phyloP scores from a whole-genome alignment of 139 green algal genomes.

The Micromonas commoda region DNA sequence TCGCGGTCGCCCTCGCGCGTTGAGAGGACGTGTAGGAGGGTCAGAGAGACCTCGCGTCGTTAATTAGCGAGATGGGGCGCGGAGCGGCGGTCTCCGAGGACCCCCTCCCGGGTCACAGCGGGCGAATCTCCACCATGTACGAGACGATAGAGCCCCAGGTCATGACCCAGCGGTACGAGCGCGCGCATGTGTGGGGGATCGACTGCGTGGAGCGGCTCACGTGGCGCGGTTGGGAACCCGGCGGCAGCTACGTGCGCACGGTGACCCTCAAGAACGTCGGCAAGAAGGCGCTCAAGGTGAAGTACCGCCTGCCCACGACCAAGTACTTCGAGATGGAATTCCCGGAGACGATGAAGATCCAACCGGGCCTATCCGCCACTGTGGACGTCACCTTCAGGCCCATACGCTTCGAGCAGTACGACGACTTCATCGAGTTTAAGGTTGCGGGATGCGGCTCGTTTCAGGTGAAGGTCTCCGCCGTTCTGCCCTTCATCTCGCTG shows the following conservation, averaged over 20 bases:
- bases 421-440: constrained; percentile 51
- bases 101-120: background rate
- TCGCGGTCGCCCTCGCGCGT: too few relatives aligned
- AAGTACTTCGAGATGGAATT: constrained; percentile 69
- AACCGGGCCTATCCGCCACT: constrained; percentile 53
- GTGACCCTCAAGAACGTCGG: constrained; percentile 61
- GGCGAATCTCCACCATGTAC: background rate
- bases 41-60: too few relatives aligned
- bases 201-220: constrained; percentile 54
- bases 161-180: constrained; percentile 15
- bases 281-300: constrained; percentile 49
- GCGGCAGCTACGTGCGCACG: constrained; percentile 51
- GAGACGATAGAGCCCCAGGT: background rate
- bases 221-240: constrained; percentile 55
- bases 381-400: constrained; percentile 54
- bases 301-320: constrained; percentile 50
- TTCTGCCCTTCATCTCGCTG: constrained; percentile 41
- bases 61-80: constrained; percentile 2
- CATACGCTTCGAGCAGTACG: constrained; percentile 45
- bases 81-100: background rate
- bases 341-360: constrained; percentile 56
- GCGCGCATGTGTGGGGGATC: constrained; percentile 45
- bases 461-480: constrained; percentile 42
- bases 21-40: too few relatives aligned
- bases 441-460: constrained; percentile 34